Percentiles rank a stretch among this genome's conserved stretches.
Conservation (phyloP, 768 basidiomycete species). For the Crepidotus variabilis region DNA sequence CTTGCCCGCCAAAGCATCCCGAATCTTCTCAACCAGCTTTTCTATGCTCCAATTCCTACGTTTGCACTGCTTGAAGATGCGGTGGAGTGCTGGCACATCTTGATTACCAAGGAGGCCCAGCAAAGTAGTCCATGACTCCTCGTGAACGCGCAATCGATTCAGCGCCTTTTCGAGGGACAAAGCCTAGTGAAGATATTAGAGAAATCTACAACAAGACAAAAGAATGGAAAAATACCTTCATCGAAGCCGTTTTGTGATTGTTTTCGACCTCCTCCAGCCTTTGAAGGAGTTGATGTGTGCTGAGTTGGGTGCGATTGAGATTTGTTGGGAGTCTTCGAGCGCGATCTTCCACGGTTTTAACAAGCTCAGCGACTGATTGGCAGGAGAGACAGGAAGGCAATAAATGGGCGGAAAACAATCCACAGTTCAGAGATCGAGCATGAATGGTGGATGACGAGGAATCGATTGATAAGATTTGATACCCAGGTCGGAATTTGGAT, state of each 20-base stretch:
- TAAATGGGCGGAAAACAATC: not conserved
- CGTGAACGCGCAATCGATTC: conserved; percentile 3
- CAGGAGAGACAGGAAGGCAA: conserved; percentile 1
- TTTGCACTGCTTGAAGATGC: conserved; percentile 22
- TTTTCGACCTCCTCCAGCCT: not conserved
- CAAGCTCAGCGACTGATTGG: not conserved
- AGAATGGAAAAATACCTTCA: not conserved
- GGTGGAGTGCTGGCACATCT: conserved; percentile 23
- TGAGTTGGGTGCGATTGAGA: not conserved
- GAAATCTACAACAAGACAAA: not conserved
- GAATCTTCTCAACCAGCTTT: no score
- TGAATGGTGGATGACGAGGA: not conserved
- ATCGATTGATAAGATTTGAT: conserved; percentile 3
- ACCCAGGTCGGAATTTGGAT: conserved; percentile 9
- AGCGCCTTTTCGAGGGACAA: conserved; percentile 3
- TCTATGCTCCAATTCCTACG: conserved; percentile 13
- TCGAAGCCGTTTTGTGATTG: not conserved
- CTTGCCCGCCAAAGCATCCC: no score
- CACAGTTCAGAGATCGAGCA: conserved; percentile 7
- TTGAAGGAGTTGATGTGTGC: not conserved
- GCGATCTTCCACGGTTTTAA: conserved; percentile 1
- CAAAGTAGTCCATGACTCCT: conserved; percentile 8
- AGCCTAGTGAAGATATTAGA: not conserved
- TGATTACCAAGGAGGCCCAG: conserved; percentile 12
- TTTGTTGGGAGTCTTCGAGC: not conserved